Evolutionary conservation across 768 basidiomycete species (phyloP), one percentile per base, ranked within the genome.

Genomic region (Lactarius indigo): DNA sequence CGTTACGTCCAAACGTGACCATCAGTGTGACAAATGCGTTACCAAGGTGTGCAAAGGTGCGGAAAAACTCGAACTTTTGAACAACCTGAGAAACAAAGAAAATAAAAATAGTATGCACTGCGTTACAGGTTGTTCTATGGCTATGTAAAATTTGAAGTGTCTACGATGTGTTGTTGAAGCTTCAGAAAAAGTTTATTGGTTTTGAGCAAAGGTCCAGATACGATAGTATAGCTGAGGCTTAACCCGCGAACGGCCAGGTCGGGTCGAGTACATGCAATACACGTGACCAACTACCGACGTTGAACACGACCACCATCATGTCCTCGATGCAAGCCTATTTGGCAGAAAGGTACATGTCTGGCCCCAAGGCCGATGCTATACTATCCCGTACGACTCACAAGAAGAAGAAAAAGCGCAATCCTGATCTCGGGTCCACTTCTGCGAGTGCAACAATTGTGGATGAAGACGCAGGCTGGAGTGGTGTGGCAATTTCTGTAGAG

Each of bases 331-430:
- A 94, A 75, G 82, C 91, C 28, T 96, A 96, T 75, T 84, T 96
- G 20, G 93, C 93, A 0, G 84, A 89, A 70, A 93, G 92, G 69
- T 98, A 98, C 80, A 96, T 98, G 95, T 88, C 94, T 6, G 96
- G 96, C 1, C 87, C 93, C 0, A 98, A 98, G 73, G 94, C 96
- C 2, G 96, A 98, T 71, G 95, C 94, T 7, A 98, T 98, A 69
- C 82, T 98, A 9, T 81, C 94, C 4, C 85, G 86, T 55, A 76
- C 84, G 0, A 80, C 78, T 2, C 78, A 79, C 0, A 83, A 82
- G 74, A 89, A 89, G 77, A 91, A 89, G 79, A 93, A 92, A 82
- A 93, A 91, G 77, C 83, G 87, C 61, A 91, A 89, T 76, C 82
- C 76, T 15, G 76, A 76, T 9, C 70, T 61, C 52, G 71, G 74